These are phyloP conservation scores for Leccinum olivaceopallidum DNA, from an alignment of 768 basidiomycete genomes.

Conservation along the genomic window DNA sequence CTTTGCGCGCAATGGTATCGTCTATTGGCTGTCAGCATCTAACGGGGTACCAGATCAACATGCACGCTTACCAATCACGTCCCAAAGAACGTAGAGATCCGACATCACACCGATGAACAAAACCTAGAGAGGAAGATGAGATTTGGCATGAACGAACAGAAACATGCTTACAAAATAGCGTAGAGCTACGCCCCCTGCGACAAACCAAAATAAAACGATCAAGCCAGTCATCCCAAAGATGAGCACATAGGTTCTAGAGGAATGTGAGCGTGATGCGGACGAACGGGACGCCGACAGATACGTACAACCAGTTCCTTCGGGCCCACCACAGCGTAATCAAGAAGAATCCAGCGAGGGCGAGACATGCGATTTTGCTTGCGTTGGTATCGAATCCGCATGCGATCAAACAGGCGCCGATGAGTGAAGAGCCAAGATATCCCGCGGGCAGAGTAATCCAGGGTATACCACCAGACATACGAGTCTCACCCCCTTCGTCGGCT, in stretches of 20 bases:
- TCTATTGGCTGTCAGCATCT: conserved; percentile 41
- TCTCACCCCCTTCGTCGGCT: conserved; percentile 90
- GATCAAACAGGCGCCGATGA: conserved; percentile 87
- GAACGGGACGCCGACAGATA: conserved; percentile 2
- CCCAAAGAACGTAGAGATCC: conserved; percentile 86
- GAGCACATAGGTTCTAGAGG: conserved; percentile 68
- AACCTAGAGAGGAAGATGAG: conserved; percentile 43
- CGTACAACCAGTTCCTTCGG: conserved; percentile 69
- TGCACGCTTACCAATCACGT: conserved; percentile 67
- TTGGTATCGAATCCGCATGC: conserved; percentile 88
- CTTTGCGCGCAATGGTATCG: conserved; percentile 81
- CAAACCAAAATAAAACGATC: conserved; percentile 84
- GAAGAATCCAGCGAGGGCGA: conserved; percentile 85
- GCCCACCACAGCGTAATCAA: conserved; percentile 90
- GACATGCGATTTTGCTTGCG: conserved; percentile 80
- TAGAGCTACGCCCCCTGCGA: conserved; percentile 69
- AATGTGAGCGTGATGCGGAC: background rate
- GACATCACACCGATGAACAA: conserved; percentile 88
- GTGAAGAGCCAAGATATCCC: conserved; percentile 80
- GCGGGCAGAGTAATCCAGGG: conserved; percentile 78
- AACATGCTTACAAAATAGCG: conserved; percentile 64
- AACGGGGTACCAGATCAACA: background rate
- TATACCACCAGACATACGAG: conserved; percentile 54
- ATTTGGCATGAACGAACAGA: background rate
- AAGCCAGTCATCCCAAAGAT: conserved; percentile 79